A percentile compares a stretch with the other conserved stretches of the same genome.
These are phyloP conservation scores for Musa acuminata DNA, from an alignment of 176 grass and related monocot genomes.

Conservation along the genomic window DNA sequence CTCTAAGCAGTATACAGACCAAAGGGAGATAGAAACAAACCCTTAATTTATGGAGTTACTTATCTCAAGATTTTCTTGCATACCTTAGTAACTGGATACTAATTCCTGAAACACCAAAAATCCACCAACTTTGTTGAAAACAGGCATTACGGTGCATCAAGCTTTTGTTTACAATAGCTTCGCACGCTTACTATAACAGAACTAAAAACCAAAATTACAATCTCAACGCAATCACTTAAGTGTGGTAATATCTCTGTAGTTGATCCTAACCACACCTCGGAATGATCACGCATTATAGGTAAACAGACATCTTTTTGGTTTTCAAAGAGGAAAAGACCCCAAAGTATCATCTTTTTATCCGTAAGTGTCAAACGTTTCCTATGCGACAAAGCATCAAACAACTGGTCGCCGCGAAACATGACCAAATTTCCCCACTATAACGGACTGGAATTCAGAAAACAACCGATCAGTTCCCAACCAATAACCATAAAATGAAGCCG, in stretches of 20 bases:
- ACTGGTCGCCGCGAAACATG: not conserved
- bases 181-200: not conserved
- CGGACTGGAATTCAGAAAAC: not conserved
- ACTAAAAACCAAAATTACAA: not conserved
- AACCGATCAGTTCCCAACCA: not conserved
- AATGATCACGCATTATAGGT: not conserved
- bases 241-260: not conserved
- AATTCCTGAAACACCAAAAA: no score
- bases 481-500: not conserved
- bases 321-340: not conserved
- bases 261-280: not conserved
- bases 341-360: not conserved
- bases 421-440: not conserved
- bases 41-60: no score
- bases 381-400: conserved; percentile 16
- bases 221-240: not conserved
- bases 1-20: no score
- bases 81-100: no score
- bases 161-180: not conserved
- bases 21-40: no score
- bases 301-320: not conserved
- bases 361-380: not conserved
- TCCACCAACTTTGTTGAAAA: not conserved
- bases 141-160: not conserved
- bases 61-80: no score